Evolutionary conservation across 345 rosid genomes (phyloP), one percentile per base, ranked within the genome.

Genomic region (Gossypium raimondii): DNA sequence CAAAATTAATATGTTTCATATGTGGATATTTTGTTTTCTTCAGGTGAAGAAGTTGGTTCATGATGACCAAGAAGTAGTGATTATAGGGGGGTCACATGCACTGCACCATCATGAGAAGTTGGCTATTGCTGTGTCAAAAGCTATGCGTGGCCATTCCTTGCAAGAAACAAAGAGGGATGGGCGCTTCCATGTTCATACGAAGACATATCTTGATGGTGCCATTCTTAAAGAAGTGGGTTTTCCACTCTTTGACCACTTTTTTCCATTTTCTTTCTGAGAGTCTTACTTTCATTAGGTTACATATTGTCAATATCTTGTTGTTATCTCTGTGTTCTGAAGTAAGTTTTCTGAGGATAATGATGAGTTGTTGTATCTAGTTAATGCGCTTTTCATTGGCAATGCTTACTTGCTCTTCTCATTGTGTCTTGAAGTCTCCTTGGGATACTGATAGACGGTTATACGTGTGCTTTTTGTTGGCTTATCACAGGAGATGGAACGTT

Each of bases 151-250:
- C 75, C 97, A 90, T 88, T 93, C 99, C 75, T 82, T 96, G 83
- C 99, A 93, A 82, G 97, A 96, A 85, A 96, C 99, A 53, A 93
- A 86, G 80, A 91, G 81, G 69, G 99, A 93, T 76, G 99, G 98
- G 38, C 93, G 94, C 53, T 96, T 93, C 80, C 97, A 92, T 81
- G 98, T 93, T 79, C 99, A 85, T 77, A 93, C 98, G 75, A 96
- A 90, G 84, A 96, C 89, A 75, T 93, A 89, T 81, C 79, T 95
- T 65, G 99, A 95, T 84, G 99, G 99, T 52, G 97, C 97, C 73
- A 87, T 93, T 51, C 97, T 95, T 71, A 95, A 89, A 89, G 98
- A 95, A 84, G 99, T 95, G 81, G 67, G 93, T 78, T 75, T 82
- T 61, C 56, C 74, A 41, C 16, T 20, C 24, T 66, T 69, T 17